Percentiles rank a stretch among this genome's conserved stretches.
phyloP scores from a whole-genome alignment of 371 early-diverging fungal species.

The Parasitella parasitica region DNA sequence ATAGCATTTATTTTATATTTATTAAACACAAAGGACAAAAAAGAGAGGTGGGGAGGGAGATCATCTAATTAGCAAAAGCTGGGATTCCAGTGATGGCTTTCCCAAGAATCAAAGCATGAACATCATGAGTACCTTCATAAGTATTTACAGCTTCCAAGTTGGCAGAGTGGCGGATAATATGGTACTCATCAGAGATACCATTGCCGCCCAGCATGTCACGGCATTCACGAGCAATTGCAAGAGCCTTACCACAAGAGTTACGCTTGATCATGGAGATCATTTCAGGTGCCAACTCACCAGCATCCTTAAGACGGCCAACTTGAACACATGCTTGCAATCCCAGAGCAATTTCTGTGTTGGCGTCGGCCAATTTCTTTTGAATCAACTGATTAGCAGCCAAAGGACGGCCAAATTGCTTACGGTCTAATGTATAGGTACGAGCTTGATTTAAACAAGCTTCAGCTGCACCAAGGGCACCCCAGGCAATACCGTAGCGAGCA shows the following conservation, averaged over 20 bases:
- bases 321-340: conserved; percentile 91
- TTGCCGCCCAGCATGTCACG: conserved; percentile 92
- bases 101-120: conserved; percentile 95
- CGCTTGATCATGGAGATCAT: conserved; percentile 97
- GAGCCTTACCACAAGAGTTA: conserved; percentile 94
- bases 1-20: too few species aligned
- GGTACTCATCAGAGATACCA: conserved; percentile 97
- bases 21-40: too few species aligned
- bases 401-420: conserved; percentile 92
- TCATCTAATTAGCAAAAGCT: conserved; percentile 64
- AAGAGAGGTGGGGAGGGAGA: too few species aligned
- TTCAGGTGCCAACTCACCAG: conserved; percentile 84
- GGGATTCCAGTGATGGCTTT: conserved; percentile 94
- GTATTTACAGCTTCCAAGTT: conserved; percentile 97
- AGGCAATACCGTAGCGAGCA: conserved; percentile 96
- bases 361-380: conserved; percentile 97
- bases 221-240: conserved; percentile 89
- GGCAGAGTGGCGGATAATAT: conserved; percentile 93
- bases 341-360: conserved; percentile 91
- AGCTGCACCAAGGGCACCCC: conserved; percentile 97
- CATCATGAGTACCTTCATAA: conserved; percentile 96
- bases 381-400: conserved; percentile 95
- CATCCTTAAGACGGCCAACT: conserved; percentile 94
- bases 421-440: conserved; percentile 86
- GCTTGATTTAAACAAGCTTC: conserved; percentile 91